Evolutionary conservation across 108 stramenopile species (phyloP), one percentile per base, ranked within the genome.

Genomic region (Skeletonema grethae): DNA sequence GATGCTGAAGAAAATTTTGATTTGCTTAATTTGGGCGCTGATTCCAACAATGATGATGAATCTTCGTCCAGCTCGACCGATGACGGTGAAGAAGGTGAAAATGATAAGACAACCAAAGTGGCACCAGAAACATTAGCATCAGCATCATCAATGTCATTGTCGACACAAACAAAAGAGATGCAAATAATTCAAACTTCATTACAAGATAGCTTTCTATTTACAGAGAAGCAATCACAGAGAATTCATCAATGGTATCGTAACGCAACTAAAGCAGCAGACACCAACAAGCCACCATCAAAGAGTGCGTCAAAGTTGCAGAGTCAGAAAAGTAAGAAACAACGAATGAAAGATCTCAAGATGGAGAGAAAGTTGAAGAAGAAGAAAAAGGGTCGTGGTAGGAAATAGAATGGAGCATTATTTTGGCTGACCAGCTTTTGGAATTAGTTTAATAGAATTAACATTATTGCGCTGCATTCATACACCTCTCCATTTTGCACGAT

Each of bases 241-340:
- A 59, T 94, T 22, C 53, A 74, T 48, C 67, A 71, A 71, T 94
- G 93, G 93, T 77, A 73, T 38, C 60, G 53, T 18, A 85, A 90
- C 67, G 90, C 93, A 8, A 48, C 72, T 60, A 86, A 83, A 29
- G 90, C 90, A 4, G 67, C 64, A 6, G 60, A 65, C 4, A 63
- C 65, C 11, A 77, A 85, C 60, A 86, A 84, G 55, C 48, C 76
- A 65, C 93, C 93, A 24, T 88, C 87, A 35, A 87, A 85, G 36
- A 80, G 87, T 0, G 67, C 75, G 10, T 36, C 75, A 13, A 84
- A 82, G 55, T 62, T 86, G 59, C 83, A 82, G 58, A 68, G 77
- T n/a, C 82, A 84, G 57, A 86, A 84, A 45, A 73, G 67, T 53
- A 84, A 85, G 57, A 88, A 86, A 60, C 72, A 72, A 22, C 63